Evolutionary conservation across 1,284 basidiomycete genomes (phyloP), one percentile per base, ranked within the genome.

Genomic region (Omphalotus olearius): DNA sequence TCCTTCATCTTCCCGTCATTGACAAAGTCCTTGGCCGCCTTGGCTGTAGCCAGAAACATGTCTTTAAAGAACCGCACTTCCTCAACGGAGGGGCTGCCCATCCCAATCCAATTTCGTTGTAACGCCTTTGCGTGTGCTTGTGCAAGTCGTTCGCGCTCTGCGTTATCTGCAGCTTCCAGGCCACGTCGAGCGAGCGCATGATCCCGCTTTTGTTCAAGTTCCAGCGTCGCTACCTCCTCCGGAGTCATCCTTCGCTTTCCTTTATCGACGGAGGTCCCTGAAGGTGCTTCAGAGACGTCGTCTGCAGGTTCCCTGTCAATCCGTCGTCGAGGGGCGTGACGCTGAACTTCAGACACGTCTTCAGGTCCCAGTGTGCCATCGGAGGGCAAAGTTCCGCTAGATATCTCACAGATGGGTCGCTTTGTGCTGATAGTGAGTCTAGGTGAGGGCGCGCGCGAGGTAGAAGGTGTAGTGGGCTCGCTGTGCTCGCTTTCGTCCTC

Each of bases 221-320:
- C 37, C 23, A 51, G 11, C 11, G 9, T 28, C 37, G 43, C 33
- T 4, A 55, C 39, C 18, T 55, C 53, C 6, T n/a, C 6, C 6
- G 49, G 6, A 6, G 20, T 47, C 53, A 55, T 55, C 17, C 28
- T 51, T 7, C 49, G 35, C 26, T 55, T 55, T 6, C 53, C 53
- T 35, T 55, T 55, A 26, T 51, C 33, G 28, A 28, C 33, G 2
- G 25, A 20, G n/a, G 42, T 5, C 5, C 23, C 23, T 16, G 25
- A 33, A 30, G 44, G 30, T 11, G 28, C 33, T 43, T 44, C 30
- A 18, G 42, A 16, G 3, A 41, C 48, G 28, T 28, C 39, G 6
- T 38, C 37, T 5, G 37, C 40, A 4, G 35, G 17, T 25, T 28
- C 23, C 9, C 16, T 23, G 11, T 18, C n/a, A 26, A 48, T 14